A percentile compares a stretch with the other conserved stretches of the same genome.
Evolutionary conservation across 257 asterid genomes (phyloP).

Genomic region (Ophiorrhiza pumila): DNA sequence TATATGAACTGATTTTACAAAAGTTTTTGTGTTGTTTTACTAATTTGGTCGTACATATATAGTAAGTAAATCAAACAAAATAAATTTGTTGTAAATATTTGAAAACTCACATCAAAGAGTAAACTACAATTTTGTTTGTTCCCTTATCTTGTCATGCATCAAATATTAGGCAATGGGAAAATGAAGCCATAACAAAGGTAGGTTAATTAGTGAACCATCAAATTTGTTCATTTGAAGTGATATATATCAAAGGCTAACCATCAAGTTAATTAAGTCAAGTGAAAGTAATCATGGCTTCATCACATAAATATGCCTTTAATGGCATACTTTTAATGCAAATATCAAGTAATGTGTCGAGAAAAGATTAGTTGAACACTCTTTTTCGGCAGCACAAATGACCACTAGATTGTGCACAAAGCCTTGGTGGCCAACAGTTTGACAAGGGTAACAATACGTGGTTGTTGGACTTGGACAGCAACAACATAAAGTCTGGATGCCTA

Average conservation of each 20-base stretch:
- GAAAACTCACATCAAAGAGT: too few species aligned
- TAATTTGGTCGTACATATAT: too few species aligned
- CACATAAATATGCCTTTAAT: neutral
- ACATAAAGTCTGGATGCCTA: neutral
- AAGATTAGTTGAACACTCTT: slow-evolving; percentile 4
- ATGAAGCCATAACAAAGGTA: slow-evolving; percentile 1
- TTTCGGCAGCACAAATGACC: neutral
- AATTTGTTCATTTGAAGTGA: neutral
- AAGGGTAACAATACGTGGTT: neutral
- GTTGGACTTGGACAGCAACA: slow-evolving; percentile 12
- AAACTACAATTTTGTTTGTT: neutral
- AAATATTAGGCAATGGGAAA: slow-evolving; percentile 10
- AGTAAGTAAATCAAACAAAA: too few species aligned
- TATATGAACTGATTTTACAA: too few species aligned
- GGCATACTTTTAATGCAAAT: neutral
- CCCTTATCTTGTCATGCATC: neutral
- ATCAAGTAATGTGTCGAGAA: neutral
- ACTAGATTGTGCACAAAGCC: slow-evolving; percentile 12
- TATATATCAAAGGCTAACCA: neutral
- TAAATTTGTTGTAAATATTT: too few species aligned
- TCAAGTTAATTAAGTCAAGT: neutral
- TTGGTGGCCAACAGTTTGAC: neutral
- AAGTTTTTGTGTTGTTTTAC: too few species aligned
- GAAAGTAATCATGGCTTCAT: neutral
- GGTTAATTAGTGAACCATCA: slow-evolving; percentile 1